These are phyloP conservation scores for Corymbia maculata DNA, from an alignment of 345 rosid species.

Conservation along the genomic window DNA sequence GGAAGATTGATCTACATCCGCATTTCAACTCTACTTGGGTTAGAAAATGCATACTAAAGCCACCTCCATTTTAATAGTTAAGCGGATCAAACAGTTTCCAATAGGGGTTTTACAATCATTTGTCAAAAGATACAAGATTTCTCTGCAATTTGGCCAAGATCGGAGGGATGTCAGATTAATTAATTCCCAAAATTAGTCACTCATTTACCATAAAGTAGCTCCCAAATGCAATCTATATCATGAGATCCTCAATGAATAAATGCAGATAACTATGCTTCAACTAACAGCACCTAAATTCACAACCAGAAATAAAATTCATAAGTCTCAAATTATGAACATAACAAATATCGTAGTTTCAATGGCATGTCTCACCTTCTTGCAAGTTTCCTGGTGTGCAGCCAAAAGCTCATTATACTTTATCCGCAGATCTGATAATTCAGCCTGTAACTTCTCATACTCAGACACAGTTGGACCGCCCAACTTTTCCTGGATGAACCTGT, in stretches of 20 bases:
- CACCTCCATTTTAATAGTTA: neutral
- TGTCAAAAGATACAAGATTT: neutral
- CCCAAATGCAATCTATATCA: neutral
- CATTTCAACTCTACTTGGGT: neutral
- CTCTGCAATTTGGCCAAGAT: neutral
- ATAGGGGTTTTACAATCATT: neutral
- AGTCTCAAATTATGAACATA: neutral
- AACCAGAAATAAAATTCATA: neutral
- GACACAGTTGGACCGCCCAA: constrained; percentile 69
- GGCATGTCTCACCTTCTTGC: constrained; percentile 45
- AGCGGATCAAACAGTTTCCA: rapidly evolving
- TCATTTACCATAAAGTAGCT: neutral
- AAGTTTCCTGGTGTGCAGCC: constrained; percentile 52
- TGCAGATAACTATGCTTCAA: neutral
- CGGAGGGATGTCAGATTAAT: neutral
- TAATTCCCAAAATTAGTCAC: neutral
- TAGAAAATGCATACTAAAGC: neutral
- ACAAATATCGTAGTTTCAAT: neutral
- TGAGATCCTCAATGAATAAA: neutral
- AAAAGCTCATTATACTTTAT: constrained; percentile 60
- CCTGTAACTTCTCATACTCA: constrained; percentile 79
- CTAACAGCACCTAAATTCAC: neutral
- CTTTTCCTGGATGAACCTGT: constrained; percentile 79
- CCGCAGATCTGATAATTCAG: constrained; percentile 64
- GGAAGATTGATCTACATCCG: neutral